phyloP scores from a whole-genome alignment of 225 moss, liverwort and hornwort species.

The Physcomitrellopsis africana region DNA sequence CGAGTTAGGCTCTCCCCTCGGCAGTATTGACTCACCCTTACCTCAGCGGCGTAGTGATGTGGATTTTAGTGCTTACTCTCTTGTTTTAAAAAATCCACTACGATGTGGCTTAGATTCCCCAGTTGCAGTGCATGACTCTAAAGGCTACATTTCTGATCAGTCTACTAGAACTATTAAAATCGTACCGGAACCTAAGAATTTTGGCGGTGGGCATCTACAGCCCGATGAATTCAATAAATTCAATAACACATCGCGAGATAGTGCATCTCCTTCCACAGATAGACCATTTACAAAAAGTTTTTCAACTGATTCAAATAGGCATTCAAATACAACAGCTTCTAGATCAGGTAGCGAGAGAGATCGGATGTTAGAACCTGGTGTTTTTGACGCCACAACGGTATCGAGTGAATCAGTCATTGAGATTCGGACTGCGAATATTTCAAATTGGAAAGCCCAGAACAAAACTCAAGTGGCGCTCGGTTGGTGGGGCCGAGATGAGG shows the following conservation, averaged over 20 bases:
- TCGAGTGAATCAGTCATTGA: conserved; percentile 30
- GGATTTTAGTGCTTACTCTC: conserved; percentile 82
- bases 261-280: conserved; percentile 26
- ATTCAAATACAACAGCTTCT: conserved; percentile 32
- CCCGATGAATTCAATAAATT: conserved; percentile 20
- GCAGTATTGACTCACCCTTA: conserved; percentile 52
- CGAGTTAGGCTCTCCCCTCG: conserved; percentile 64
- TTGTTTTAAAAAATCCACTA: conserved; percentile 72
- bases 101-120: conserved; percentile 81
- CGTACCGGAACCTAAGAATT: conserved; percentile 57
- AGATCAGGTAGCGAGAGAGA: conserved; percentile 30
- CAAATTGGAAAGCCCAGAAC: conserved; percentile 46
- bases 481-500: conserved; percentile 70
- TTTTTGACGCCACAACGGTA: conserved; percentile 25
- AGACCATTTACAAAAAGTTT: conserved; percentile 17
- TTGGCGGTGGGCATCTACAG: conserved; percentile 26
- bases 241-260: conserved; percentile 31
- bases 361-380: conserved; percentile 24
- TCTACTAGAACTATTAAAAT: conserved; percentile 39
- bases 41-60: conserved; percentile 71
- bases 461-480: conserved; percentile 51
- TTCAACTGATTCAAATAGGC: conserved; percentile 21
- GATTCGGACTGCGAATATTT: conserved; percentile 14
- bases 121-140: conserved; percentile 67
- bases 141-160: conserved; percentile 53